Base-by-base conservation (phyloP, 495 filamentous ascomycete species). In the Tirmania nivea region DNA sequence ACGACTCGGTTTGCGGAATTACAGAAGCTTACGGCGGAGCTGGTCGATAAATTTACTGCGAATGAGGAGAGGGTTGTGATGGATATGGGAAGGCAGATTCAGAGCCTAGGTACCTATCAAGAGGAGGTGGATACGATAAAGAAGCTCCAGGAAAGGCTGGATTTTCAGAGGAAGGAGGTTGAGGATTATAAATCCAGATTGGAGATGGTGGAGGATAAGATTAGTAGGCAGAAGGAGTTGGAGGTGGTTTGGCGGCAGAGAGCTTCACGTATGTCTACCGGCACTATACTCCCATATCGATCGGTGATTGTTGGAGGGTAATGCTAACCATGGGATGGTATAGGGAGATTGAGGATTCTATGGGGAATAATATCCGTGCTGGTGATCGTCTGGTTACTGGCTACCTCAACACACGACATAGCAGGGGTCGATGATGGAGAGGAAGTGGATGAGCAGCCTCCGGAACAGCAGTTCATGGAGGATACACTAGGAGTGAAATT, bases 1-100 rank as follows among this genome's bases (percentile, higher is more conserved):
- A 75, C 93, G 20, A 56, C 68, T 1, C 76, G 72, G 4, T 74
- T 95, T 17, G 78, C 83, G 56, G 76, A 83, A 50, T 74, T 95
- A 4, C 77, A 80, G 0, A 69, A 69, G 8, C 74, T 76, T 31
- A 81, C 78, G 9, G 68, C 72, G 14, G 66, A 74, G 49, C 69
- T 90, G 10, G 75, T 79, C 50, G 64, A 66, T 11, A 70, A 72
- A 49, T 89, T 94, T 59, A 66, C 74, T 36, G 62, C 64, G 5
- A 81, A 86, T 31, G 75, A 80, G 2, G 62, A 71, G 25, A 70
- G 71, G 47, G 61, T 90, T 3, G 73, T 75, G 16, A 66, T 62
- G 8, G 84, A 90, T 31, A 70, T 86, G 34, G 67, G 68, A 16
- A 69, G 70, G 25, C 84, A 86, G 63, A 71, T 89, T 20, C 71